These are phyloP conservation scores for Sporothrix curviconia DNA, from an alignment of 2,329 filamentous ascomycete genomes.

Conservation along the genomic window DNA sequence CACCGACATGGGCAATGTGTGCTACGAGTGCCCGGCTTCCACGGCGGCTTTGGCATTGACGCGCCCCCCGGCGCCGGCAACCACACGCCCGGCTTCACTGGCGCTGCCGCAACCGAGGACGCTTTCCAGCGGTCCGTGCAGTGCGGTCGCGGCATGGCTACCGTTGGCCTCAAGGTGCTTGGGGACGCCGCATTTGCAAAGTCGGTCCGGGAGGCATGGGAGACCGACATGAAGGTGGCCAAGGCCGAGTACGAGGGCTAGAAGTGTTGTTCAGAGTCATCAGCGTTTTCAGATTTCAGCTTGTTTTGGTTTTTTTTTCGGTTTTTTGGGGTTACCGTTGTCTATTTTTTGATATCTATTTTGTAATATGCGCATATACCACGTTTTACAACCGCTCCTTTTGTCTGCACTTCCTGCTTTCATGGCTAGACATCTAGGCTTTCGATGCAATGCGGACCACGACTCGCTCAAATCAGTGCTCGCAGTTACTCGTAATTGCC, in stretches of 20 bases:
- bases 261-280: neutral
- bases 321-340: neutral
- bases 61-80: constrained; percentile 31
- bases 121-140: constrained; percentile 29
- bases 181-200: constrained; percentile 21
- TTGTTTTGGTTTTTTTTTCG: neutral
- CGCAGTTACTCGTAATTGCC: no score
- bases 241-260: constrained; percentile 1
- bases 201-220: constrained; percentile 22
- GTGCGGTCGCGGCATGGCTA: constrained; percentile 30
- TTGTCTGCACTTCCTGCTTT: neutral
- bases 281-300: neutral
- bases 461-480: no score
- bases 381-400: neutral
- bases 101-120: constrained; percentile 32
- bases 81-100: constrained; percentile 37
- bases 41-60: constrained; percentile 36
- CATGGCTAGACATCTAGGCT: no score
- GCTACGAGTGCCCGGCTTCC: constrained; percentile 38
- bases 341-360: neutral
- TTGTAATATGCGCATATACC: neutral
- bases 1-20: constrained; percentile 37
- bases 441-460: no score
- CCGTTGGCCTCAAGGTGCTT: constrained; percentile 27
- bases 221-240: constrained; percentile 30